Base-by-base conservation (phyloP, 148 eudicot species). In the Beta vulgaris region DNA sequence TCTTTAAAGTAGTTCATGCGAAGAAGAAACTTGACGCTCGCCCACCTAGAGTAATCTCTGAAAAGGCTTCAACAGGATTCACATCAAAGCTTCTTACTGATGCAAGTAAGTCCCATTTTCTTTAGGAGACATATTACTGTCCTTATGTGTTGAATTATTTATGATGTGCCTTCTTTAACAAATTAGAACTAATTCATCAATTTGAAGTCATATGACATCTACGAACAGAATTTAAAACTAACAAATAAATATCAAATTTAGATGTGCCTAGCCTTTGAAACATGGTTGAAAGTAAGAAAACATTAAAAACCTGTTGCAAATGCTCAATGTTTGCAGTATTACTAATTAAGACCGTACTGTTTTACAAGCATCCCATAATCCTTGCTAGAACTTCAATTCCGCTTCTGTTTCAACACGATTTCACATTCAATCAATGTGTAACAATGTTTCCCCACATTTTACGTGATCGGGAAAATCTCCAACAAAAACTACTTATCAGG, bases 81-180 rank as follows among this genome's bases (percentile, higher is more conserved):
- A 84, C 85, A 5, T 84, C 91, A 31, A 90, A 88, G 82, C 66
- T 88, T 55, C 79, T 84, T 36, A 82, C 90, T 42, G 96, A 91
- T 83, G 87, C 96, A 78, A 88, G 96, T 93, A 88, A 88, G 86
- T 34, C n/a, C 18, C 28, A 67, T 39, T 2, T 21, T 28, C 43
- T 15, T 9, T 35, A 7, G 19, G n/a, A 16, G 31, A 35, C 25
- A 13, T 37, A 36, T 18, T 19, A 34, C 39, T 28, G 7, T 14
- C 19, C 16, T 60, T 2, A 29, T 11, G 36, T 60, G 37, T 9
- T n/a, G 4, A 8, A 11, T 15, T 60, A n/a, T 28, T 31, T 14
- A 29, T 13, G 16, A 55, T 55, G 13, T 4, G 0, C 48, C 15
- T 43, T 4, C 15, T 43, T n/a, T n/a, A n/a, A n/a, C n/a, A n/a